A percentile compares a stretch with the other conserved stretches of the same genome.
Evolutionary conservation across 495 filamentous ascomycete species (phyloP).

Genomic region (Cercophora newfieldiana): DNA sequence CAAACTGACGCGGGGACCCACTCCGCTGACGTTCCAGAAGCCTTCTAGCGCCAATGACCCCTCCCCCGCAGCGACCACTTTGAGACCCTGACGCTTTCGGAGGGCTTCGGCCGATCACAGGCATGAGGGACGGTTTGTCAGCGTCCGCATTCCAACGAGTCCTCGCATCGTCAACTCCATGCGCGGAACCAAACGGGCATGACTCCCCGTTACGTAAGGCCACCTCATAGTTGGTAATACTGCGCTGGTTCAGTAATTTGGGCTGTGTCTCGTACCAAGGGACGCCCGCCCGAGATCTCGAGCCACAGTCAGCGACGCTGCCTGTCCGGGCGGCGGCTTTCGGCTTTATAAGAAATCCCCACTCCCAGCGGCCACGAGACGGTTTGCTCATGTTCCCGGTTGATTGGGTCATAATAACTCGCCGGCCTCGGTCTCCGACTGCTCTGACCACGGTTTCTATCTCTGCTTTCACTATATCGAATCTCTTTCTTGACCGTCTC

Average conservation of each 20-base stretch:
- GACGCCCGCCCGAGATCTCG: background rate
- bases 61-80: slow-evolving; percentile 8
- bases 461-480: background rate
- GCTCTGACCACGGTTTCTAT: background rate
- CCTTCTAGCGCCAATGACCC: slow-evolving; percentile 25
- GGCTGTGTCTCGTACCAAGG: background rate
- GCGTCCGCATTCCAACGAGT: background rate
- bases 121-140: slow-evolving; percentile 7
- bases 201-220: slow-evolving; percentile 10
- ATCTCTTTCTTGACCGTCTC: background rate
- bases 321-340: background rate
- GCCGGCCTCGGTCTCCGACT: background rate
- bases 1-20: background rate
- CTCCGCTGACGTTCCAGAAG: slow-evolving; percentile 27
- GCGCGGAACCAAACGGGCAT: background rate
- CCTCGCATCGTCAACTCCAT: background rate
- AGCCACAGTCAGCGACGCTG: background rate
- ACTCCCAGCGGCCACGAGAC: background rate
- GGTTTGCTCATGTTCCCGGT: slow-evolving; percentile 4
- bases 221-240: slow-evolving; percentile 1
- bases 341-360: background rate
- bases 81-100: background rate
- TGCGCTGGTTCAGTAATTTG: slow-evolving; percentile 6
- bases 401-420: slow-evolving; percentile 10
- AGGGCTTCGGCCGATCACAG: slow-evolving; percentile 4